A percentile compares a stretch with the other conserved stretches of the same genome.
Conservation (phyloP, 1,284 basidiomycete species). For the Malassezia brasiliensis region DNA sequence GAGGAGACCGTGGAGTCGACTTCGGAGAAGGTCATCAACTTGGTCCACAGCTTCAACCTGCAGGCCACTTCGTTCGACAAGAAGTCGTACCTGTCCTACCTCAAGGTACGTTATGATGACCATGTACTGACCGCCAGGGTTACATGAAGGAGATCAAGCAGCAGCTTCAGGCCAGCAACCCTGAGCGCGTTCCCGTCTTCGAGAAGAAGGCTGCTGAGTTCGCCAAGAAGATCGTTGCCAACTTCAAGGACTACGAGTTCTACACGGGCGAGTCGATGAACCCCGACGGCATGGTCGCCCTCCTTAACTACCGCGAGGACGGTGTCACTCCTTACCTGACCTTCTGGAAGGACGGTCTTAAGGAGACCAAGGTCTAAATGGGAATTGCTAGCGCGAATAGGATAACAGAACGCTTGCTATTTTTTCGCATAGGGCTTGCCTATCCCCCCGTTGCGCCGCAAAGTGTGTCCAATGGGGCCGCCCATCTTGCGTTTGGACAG, state of each 20-base stretch:
- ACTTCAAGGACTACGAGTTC: constrained; percentile 82
- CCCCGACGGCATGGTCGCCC: constrained; percentile 49
- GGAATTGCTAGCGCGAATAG: neutral
- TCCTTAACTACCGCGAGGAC: constrained; percentile 53
- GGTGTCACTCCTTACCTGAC: constrained; percentile 59
- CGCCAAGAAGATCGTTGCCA: constrained; percentile 64
- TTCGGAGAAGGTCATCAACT: constrained; percentile 69
- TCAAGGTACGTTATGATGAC: constrained; percentile 54
- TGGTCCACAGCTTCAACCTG: constrained; percentile 86
- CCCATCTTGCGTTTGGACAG: constrained; percentile 38
- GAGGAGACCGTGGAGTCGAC: constrained; percentile 76
- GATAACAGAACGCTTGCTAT: neutral
- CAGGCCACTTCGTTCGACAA: constrained; percentile 79
- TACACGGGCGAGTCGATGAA: constrained; percentile 67
- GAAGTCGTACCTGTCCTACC: constrained; percentile 72
- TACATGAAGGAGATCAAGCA: constrained; percentile 76
- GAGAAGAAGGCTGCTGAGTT: constrained; percentile 64
- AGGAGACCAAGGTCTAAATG: constrained; percentile 45
- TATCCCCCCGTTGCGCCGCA: constrained; percentile 23
- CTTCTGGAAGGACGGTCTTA: constrained; percentile 48
- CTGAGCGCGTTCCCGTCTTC: constrained; percentile 67
- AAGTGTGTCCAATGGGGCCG: constrained; percentile 35
- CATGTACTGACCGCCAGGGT: constrained; percentile 35
- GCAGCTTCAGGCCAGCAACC: constrained; percentile 52
- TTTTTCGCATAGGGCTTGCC: constrained; percentile 26